Evolutionary conservation across 345 rosid species (phyloP), one percentile per base, ranked within the genome.

Genomic region (Heritiera littoralis): DNA sequence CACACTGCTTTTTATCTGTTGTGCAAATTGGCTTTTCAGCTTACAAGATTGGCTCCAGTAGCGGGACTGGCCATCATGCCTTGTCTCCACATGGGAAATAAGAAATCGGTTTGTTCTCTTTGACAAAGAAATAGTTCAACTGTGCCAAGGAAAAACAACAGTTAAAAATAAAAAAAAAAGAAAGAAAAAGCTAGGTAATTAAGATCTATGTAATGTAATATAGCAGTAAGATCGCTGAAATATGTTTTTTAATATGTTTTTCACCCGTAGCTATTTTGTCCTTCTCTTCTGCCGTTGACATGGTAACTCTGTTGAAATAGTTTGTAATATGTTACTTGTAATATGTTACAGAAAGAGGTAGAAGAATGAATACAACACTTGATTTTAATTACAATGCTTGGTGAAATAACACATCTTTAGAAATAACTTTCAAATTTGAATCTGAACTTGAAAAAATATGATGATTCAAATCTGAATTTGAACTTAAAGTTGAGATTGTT

Each of bases 21-120:
- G 32, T 60, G 4, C 65, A 43, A 23, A 10, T 10, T 30, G 66
- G 18, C 41, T 63, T 63, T 30, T 63, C 3, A 8, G 41, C 9
- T 30, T 3, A 70, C 45, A 72, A 32, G 74, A 71, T 71, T 71
- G 58, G 52, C 55, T 11, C 73, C 74, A 1, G 48, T 49, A 13
- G 43, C 32, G 35, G 56, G 28, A 52, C 15, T 52, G 30, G 9
- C n/a, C 28, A 72, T 17, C 46, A 5, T 72, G 61, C 41, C 75
- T 72, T 52, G 32, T 72, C 20, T 30, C 43, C 18, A 32, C 67
- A 5, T 64, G 18, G 4, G n/a, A 32, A 63, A 63, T 23, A 28
- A 60, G 65, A 28, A 48, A 48, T 48, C 15, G 6, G 13, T 4
- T 12, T 52, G 7, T 15, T 52, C n/a, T 52, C n/a, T 52, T 52